A percentile compares a stretch with the other conserved stretches of the same genome.
phyloP scores from a whole-genome alignment of 805 yeast genomes.

The Candida hispaniensis region DNA sequence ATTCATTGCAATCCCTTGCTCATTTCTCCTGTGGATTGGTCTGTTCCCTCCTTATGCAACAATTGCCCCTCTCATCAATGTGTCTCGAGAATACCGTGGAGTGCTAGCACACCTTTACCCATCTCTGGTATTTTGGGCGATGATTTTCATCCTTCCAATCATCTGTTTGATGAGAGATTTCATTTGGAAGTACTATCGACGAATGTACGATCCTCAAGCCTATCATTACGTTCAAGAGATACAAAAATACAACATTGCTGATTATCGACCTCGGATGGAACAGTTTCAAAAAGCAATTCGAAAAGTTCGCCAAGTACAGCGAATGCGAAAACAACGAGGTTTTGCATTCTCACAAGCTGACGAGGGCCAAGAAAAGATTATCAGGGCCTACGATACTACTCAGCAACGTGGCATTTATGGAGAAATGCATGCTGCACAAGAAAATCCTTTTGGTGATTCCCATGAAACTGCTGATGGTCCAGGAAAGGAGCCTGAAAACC shows the following conservation, averaged over 20 bases:
- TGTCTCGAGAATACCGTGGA: constrained; percentile 79
- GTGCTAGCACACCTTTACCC: constrained; percentile 67
- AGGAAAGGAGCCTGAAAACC: too few relatives aligned
- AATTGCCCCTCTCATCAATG: constrained; percentile 71
- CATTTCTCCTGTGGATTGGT: constrained; percentile 69
- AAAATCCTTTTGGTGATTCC: constrained; percentile 13
- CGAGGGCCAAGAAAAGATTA: constrained; percentile 84
- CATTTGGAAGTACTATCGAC: constrained; percentile 86
- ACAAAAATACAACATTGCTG: constrained; percentile 88
- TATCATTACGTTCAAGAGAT: constrained; percentile 95
- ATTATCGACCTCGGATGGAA: constrained; percentile 90
- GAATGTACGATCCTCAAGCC: constrained; percentile 83
- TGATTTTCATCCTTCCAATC: constrained; percentile 60
- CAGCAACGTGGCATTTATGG: constrained; percentile 69
- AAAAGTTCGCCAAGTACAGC: constrained; percentile 93
- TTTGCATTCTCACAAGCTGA: constrained; percentile 96
- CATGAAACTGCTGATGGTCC: too few relatives aligned
- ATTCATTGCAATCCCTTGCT: constrained; percentile 87
- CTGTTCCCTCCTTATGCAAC: constrained; percentile 81
- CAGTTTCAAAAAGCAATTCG: constrained; percentile 95
- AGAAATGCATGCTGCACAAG: constrained; percentile 31
- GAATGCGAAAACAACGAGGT: constrained; percentile 97
- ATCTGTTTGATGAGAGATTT: constrained; percentile 79
- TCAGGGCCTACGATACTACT: constrained; percentile 92
- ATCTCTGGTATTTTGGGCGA: constrained; percentile 73